These are phyloP conservation scores for Xylariomycetidae sp. DNA, from an alignment of 2,329 filamentous ascomycete genomes.

Conservation along the genomic window DNA sequence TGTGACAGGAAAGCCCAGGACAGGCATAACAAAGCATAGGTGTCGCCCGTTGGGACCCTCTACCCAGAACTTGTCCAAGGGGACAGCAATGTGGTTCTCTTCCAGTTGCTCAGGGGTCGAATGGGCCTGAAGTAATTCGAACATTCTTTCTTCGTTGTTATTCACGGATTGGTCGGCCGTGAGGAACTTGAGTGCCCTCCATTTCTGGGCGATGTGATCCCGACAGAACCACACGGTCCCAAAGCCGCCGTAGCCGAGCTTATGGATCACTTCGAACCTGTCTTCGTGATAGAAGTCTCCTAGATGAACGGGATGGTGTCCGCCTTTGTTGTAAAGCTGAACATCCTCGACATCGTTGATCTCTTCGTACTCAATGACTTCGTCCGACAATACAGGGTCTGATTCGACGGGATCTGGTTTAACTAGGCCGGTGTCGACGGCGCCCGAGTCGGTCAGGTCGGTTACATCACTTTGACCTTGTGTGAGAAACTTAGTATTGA, in stretches of 20 bases:
- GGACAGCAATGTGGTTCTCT: slow-evolving; percentile 6
- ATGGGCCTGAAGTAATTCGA: slow-evolving; percentile 1
- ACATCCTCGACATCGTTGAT: slow-evolving; percentile 7
- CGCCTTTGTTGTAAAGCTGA: slow-evolving; percentile 10
- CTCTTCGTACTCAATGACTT: too few relatives aligned
- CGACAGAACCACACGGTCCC: slow-evolving; percentile 14
- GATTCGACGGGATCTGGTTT: too few relatives aligned
- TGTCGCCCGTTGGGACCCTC: slow-evolving; percentile 14
- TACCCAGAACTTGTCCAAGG: slow-evolving; percentile 11
- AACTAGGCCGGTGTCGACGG: too few relatives aligned
- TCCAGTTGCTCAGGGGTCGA: background rate
- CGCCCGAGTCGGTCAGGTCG: too few relatives aligned
- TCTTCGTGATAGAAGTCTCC: slow-evolving; percentile 8
- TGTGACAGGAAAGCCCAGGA: slow-evolving; percentile 4
- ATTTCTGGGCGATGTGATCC: slow-evolving; percentile 4
- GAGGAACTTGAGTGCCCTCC: slow-evolving; percentile 15
- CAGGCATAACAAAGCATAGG: slow-evolving; percentile 9
- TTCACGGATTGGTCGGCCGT: slow-evolving; percentile 6
- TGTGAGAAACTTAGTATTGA: too few relatives aligned
- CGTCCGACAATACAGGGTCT: too few relatives aligned
- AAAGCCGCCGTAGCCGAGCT: slow-evolving; percentile 12
- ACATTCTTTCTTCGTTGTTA: slow-evolving; percentile 3
- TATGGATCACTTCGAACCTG: slow-evolving; percentile 12
- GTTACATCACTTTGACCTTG: too few relatives aligned
- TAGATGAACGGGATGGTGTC: slow-evolving; percentile 11